Conservation (phyloP, 169 alveolate species). For the Plasmodium adleri region DNA sequence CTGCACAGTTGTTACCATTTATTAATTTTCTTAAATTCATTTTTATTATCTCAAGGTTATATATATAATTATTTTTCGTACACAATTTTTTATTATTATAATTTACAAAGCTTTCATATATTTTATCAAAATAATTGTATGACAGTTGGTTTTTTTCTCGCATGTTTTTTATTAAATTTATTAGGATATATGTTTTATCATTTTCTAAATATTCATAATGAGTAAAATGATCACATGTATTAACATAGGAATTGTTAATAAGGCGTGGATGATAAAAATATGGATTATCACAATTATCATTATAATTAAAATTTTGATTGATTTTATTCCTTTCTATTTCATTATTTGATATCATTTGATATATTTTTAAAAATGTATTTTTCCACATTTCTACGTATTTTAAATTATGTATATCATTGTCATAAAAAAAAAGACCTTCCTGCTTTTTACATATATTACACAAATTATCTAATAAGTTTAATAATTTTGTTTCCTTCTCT, state of each 20-base stretch:
- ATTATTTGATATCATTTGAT: neutral
- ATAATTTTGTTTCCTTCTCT: constrained; percentile 23
- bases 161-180: constrained; percentile 25
- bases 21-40: constrained; percentile 61
- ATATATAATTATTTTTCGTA: constrained; percentile 20
- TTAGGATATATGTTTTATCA: neutral
- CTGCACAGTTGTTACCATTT: constrained; percentile 15
- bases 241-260: neutral
- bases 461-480: constrained; percentile 30
- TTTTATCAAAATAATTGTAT: constrained; percentile 61
- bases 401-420: constrained; percentile 30
- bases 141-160: constrained; percentile 37
- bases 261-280: neutral
- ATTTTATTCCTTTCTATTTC: too few relatives aligned
- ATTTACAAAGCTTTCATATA: constrained; percentile 29
- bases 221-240: neutral
- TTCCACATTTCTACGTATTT: constrained; percentile 42
- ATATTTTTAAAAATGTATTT: constrained; percentile 45
- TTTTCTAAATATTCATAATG: neutral
- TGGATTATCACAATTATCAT: too few relatives aligned
- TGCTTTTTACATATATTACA: constrained; percentile 48
- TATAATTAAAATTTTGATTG: too few relatives aligned
- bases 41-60: constrained; percentile 52
- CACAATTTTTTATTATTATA: constrained; percentile 5
- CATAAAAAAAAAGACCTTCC: constrained; percentile 14